Conservation (phyloP, 257 asterid genomes). For the Nicotiana knightiana region DNA sequence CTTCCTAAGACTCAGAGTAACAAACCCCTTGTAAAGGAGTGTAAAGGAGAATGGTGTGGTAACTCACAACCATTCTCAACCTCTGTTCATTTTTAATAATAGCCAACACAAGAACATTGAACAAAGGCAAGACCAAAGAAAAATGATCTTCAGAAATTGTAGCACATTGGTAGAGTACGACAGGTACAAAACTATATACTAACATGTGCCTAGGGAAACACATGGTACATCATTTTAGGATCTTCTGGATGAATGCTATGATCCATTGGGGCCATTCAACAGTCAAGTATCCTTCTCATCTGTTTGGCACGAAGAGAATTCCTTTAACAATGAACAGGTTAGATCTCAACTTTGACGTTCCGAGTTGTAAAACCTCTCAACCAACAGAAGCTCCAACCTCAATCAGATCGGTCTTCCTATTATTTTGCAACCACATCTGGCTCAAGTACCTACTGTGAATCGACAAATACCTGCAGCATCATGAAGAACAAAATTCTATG, state of each 20-base stretch:
- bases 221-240: neutral
- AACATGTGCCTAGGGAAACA: neutral
- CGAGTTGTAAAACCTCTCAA: neutral
- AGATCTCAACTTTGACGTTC: neutral
- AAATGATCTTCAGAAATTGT: neutral
- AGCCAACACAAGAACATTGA: neutral
- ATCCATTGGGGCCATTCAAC: neutral
- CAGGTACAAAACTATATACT: neutral
- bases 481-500: neutral
- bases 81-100: neutral
- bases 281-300: neutral
- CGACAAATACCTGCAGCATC: conserved; percentile 2
- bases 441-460: neutral
- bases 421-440: neutral
- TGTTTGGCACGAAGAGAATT: neutral
- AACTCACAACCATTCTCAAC: neutral
- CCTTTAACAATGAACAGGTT: neutral
- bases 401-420: neutral
- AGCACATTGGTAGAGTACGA: neutral
- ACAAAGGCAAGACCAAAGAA: no score
- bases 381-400: neutral
- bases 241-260: neutral
- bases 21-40: no score
- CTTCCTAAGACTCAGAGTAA: no score
- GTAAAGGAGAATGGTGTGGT: neutral